Percentiles rank a stretch among this genome's conserved stretches.
phyloP scores from a whole-genome alignment of 192 early-diverging fungal genomes.

The Backusella luteola region DNA sequence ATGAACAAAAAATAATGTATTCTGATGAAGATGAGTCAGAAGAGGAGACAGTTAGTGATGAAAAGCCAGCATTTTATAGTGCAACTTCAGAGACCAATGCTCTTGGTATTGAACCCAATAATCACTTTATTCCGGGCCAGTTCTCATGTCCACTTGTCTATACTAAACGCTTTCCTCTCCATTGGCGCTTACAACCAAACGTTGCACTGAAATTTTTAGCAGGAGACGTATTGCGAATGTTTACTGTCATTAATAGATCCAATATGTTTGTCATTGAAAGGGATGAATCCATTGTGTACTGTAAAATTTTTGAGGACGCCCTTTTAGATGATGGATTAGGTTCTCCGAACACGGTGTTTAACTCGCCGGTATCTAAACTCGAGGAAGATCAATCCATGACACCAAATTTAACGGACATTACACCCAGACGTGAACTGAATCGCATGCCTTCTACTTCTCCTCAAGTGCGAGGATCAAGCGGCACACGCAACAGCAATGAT shows the following conservation, averaged over 20 bases:
- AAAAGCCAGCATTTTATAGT: background rate
- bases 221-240: slow-evolving; percentile 47
- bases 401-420: background rate
- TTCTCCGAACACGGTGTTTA: background rate
- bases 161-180: slow-evolving; percentile 60
- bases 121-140: slow-evolving; percentile 51
- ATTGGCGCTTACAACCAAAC: slow-evolving; percentile 68
- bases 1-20: slow-evolving; percentile 32
- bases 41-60: slow-evolving; percentile 25
- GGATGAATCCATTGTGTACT: slow-evolving; percentile 53
- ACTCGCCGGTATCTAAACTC: background rate
- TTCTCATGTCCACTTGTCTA: slow-evolving; percentile 73
- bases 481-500: slow-evolving; percentile 26
- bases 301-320: slow-evolving; percentile 44
- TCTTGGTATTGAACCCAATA: background rate
- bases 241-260: slow-evolving; percentile 68
- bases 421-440: background rate
- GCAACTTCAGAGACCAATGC: background rate
- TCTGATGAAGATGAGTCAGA: slow-evolving; percentile 56
- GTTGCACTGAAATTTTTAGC: slow-evolving; percentile 61
- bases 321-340: background rate
- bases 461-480: background rate
- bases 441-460: background rate
- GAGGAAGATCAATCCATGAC: background rate
- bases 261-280: slow-evolving; percentile 70